These are phyloP conservation scores for Rosa persica DNA, from an alignment of 306 rosid genomes.

Conservation along the genomic window DNA sequence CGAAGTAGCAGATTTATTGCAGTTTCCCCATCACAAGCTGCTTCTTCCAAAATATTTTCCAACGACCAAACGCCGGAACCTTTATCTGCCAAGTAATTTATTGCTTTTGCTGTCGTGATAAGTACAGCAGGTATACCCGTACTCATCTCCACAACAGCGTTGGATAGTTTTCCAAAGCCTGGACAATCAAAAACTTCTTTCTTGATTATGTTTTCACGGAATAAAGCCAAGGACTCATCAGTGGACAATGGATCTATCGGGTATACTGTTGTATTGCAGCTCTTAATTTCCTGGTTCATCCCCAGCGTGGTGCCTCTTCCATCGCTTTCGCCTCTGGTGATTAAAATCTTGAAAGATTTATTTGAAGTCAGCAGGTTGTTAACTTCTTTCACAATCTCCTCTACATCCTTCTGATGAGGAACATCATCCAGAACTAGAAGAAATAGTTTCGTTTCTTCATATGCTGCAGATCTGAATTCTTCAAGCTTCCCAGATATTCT, in stretches of 20 bases:
- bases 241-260: not conserved
- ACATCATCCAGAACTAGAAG: slow-evolving; percentile 32
- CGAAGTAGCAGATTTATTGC: slow-evolving; percentile 7
- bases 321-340: slow-evolving; percentile 10
- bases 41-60: slow-evolving; percentile 20
- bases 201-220: not conserved
- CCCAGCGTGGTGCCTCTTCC: not conserved
- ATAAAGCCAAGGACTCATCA: not conserved
- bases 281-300: not conserved
- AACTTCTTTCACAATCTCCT: not conserved
- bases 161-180: not conserved
- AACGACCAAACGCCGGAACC: not conserved
- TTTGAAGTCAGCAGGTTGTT: not conserved
- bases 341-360: slow-evolving; percentile 24
- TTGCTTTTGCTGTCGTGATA: slow-evolving; percentile 9
- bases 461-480: not conserved
- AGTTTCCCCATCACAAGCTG: not conserved
- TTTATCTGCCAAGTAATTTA: slow-evolving; percentile 3
- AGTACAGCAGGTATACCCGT: slow-evolving; percentile 3
- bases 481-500: not conserved
- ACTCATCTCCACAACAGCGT: not conserved
- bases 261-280: not conserved
- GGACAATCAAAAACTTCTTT: not conserved
- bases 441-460: not conserved
- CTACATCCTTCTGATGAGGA: not conserved